Evolutionary conservation across 768 basidiomycete species (phyloP), one percentile per base, ranked within the genome.

Genomic region (Suillus decipiens): DNA sequence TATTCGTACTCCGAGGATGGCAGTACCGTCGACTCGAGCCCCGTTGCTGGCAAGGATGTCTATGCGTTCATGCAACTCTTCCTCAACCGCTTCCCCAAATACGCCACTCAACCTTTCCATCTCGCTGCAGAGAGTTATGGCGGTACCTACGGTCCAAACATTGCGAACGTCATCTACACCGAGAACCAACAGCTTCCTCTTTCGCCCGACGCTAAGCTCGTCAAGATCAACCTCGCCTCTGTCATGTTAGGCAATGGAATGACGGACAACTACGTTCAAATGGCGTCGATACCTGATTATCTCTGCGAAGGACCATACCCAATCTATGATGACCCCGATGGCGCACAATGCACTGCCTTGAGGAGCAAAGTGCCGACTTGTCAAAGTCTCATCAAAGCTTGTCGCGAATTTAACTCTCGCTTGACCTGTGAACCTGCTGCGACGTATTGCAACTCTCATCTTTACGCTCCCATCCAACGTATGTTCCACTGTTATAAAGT

Each of bases 11-110:
- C 87, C 1, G 85, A 89, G 14, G 88, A 90, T 43, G 88, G 88
- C 42, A 87, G 86, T 2, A 83, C 81, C 1, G 90, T 98, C 57
- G 84, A 87, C 75, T 92, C 84, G 51, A 91, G 89, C 61, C 93
- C 93, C 5, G 87, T 88, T 24, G 94, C 94, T 3, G 96, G 92
- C 22, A 84, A 91, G 75, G 96, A 99, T 64, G 94, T 99, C 14
- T 89, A 91, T 72, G 88, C 89, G 5, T 93, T 93, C 82, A 79
- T 92, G 53, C 82, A 92, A 68, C 82, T 95, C 48, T 95, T 94
- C 85, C 77, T 93, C 62, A 77, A 78, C n/a, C 82, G 88, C 47
- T 95, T 86, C 81, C 84, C 88, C 6, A 73, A 94, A 73, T 95
- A 93, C 72, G 80, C 88, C 11, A 77, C 77, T 28, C 76, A 79